Evolutionary conservation across 129 eudicot species (phyloP).

Genomic region (Centaurea solstitialis): DNA sequence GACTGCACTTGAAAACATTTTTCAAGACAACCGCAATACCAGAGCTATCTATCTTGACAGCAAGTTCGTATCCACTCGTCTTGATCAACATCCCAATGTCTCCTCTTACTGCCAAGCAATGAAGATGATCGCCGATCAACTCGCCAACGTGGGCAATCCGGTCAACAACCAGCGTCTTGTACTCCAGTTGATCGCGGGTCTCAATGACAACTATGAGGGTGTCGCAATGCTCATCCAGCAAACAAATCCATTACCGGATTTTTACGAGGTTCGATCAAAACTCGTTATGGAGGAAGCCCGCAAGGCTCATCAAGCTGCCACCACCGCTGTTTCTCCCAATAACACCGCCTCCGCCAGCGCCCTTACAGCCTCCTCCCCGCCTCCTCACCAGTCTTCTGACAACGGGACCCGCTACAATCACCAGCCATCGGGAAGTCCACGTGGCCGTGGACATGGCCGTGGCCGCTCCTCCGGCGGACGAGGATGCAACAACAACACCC

Average conservation of each 20-base stretch:
- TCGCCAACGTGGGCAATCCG: too few relatives aligned
- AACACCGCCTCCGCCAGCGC: not conserved
- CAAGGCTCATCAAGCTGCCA: not conserved
- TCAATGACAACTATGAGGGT: not conserved
- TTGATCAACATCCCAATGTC: too few relatives aligned
- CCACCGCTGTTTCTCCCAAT: not conserved
- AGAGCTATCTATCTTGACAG: not conserved
- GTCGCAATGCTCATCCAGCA: not conserved
- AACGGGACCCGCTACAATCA: too few relatives aligned
- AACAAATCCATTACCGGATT: not conserved
- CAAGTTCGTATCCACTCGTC: too few relatives aligned
- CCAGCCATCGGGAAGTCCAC: too few relatives aligned
- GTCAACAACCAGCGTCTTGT: not conserved
- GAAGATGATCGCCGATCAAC: too few relatives aligned
- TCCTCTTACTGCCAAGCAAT: too few relatives aligned
- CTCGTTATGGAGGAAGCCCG: not conserved
- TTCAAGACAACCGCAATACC: not conserved
- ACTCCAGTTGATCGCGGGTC: not conserved
- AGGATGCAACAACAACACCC: too few relatives aligned
- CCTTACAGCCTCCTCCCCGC: not conserved
- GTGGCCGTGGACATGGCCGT: too few relatives aligned
- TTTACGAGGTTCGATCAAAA: too few relatives aligned
- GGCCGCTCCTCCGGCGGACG: too few relatives aligned
- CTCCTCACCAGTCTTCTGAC: not conserved
- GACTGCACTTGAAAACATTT: too few relatives aligned